Percentiles rank a stretch among this genome's conserved stretches.
Conservation (phyloP, 768 basidiomycete species). For the Pulveroboletus sp. region DNA sequence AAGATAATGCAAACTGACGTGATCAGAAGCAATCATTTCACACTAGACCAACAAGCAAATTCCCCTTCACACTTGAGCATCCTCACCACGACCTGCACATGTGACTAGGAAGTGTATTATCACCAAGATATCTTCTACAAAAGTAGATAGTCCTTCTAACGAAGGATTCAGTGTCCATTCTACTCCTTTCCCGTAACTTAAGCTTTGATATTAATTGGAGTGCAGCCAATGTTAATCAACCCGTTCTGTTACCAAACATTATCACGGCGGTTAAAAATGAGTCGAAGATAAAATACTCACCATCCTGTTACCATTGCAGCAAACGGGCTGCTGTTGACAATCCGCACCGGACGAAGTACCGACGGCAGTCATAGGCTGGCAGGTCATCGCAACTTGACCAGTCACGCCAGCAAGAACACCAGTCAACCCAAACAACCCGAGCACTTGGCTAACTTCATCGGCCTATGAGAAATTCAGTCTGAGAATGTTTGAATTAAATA, state of each 20-base stretch:
- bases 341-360: neutral
- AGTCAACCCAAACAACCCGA: neutral
- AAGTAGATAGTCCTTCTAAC: too few species aligned
- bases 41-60: too few species aligned
- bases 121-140: too few species aligned
- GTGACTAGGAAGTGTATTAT: too few species aligned
- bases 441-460: neutral
- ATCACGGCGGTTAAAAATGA: too few species aligned
- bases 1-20: too few species aligned
- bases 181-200: neutral
- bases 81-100: too few species aligned
- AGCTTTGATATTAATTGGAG: constrained; percentile 2
- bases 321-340: constrained; percentile 11
- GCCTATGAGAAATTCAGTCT: neutral
- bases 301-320: constrained; percentile 4
- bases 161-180: too few species aligned
- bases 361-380: neutral
- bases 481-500: too few species aligned
- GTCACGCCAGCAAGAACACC: neutral
- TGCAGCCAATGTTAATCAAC: constrained; percentile 6
- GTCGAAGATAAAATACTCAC: neutral
- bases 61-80: too few species aligned
- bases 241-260: neutral
- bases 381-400: constrained; percentile 2
- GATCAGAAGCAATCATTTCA: too few species aligned